Percentiles rank a stretch among this genome's conserved stretches.
Conservation (phyloP, 306 rosid genomes). For the Biancaea sappan region DNA sequence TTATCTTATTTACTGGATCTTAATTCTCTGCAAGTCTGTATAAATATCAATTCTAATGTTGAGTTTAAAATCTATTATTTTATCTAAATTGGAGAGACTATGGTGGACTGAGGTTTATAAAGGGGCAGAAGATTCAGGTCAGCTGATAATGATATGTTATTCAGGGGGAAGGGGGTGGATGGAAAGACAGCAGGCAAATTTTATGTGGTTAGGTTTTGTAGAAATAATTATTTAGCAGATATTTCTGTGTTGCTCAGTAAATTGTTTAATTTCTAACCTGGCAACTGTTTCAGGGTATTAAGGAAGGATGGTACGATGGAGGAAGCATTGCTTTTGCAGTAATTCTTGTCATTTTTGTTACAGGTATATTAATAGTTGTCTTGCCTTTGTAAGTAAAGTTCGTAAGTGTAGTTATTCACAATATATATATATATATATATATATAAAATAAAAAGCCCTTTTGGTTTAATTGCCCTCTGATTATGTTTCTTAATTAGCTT, state of each 20-base stretch:
- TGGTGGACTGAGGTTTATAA: neutral
- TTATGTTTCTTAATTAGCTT: neutral
- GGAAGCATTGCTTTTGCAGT: slow-evolving; percentile 99
- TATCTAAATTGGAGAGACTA: neutral
- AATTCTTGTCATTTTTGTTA: slow-evolving; percentile 84
- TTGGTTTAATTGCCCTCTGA: neutral
- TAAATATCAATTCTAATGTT: neutral
- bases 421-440: too few relatives aligned
- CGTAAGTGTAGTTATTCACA: too few relatives aligned
- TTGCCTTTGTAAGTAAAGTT: slow-evolving; percentile 16
- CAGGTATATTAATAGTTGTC: slow-evolving; percentile 54
- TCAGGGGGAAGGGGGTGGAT: neutral
- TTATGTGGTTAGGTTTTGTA: neutral
- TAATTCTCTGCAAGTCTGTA: too few relatives aligned
- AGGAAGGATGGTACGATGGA: slow-evolving; percentile 99
- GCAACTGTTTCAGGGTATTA: slow-evolving; percentile 64
- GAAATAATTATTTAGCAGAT: neutral
- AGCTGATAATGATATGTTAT: neutral
- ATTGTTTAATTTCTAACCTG: neutral
- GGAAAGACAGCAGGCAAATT: neutral
- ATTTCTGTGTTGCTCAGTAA: neutral
- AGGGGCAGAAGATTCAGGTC: neutral
- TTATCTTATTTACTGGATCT: too few relatives aligned
- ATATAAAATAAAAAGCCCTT: too few relatives aligned
- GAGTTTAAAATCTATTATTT: neutral